These are phyloP conservation scores for Cyberlindnera mississippiensis DNA, from an alignment of 805 yeast genomes.

Conservation along the genomic window DNA sequence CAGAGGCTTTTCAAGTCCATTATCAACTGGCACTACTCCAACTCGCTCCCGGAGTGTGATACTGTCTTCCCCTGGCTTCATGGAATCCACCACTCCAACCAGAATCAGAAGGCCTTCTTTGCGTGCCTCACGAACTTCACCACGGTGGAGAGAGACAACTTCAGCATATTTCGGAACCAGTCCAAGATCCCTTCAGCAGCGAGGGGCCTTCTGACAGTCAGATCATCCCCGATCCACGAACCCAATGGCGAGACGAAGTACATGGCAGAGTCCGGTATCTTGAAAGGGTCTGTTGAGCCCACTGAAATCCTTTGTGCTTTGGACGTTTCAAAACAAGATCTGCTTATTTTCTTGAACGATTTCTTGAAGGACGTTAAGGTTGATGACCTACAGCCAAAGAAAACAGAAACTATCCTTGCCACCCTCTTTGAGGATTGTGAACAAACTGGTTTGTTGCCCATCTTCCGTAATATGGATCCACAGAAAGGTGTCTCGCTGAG, in stretches of 20 bases:
- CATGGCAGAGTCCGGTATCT: conserved; percentile 34
- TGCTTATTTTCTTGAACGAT: conserved; percentile 19
- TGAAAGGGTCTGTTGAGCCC: conserved; percentile 53
- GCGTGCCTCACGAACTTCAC: conserved; percentile 23
- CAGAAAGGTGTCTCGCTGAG: conserved; percentile 70
- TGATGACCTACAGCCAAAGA: conserved; percentile 4
- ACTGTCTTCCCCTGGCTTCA: conserved; percentile 89
- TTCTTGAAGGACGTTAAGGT: conserved; percentile 25
- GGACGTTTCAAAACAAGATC: conserved; percentile 38
- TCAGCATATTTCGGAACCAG: conserved; percentile 18
- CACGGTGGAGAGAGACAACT: conserved; percentile 21
- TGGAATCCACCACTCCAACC: conserved; percentile 40
- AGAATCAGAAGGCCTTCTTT: conserved; percentile 24
- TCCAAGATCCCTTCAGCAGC: conserved; percentile 20
- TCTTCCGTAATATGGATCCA: conserved; percentile 61
- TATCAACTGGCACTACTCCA: conserved; percentile 22
- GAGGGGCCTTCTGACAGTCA: conserved; percentile 25
- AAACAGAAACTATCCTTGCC: conserved; percentile 8
- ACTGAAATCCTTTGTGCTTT: conserved; percentile 51
- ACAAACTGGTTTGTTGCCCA: conserved; percentile 39
- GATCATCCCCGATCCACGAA: conserved; percentile 30
- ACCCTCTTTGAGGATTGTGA: conserved; percentile 27
- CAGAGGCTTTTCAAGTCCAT: conserved; percentile 19
- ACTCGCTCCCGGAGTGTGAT: conserved; percentile 57
- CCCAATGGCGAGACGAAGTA: conserved; percentile 1